phyloP scores from a whole-genome alignment of 176 grass and related monocot genomes.

The Oryza australiensis region DNA sequence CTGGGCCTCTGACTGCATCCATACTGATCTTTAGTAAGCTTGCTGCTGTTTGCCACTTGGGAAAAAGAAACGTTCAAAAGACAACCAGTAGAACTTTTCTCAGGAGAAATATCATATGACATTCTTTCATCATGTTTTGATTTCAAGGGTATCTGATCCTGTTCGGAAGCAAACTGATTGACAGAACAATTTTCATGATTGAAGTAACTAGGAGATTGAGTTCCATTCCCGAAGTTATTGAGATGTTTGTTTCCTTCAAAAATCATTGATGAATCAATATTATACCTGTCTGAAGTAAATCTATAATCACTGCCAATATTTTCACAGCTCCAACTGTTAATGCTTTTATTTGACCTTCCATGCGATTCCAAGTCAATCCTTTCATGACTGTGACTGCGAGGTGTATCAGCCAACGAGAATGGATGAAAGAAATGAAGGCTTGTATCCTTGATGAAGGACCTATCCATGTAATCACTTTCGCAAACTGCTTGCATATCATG shows the following conservation, averaged over 20 bases:
- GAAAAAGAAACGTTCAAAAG: conserved; percentile 27
- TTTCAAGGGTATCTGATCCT: conserved; percentile 44
- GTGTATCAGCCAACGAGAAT: conserved; percentile 37
- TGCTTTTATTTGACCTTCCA: conserved; percentile 29
- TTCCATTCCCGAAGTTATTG: conserved; percentile 24
- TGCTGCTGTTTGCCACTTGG: conserved; percentile 22
- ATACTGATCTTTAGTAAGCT: conserved; percentile 40
- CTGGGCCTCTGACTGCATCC: conserved; percentile 24
- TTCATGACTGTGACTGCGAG: conserved; percentile 32
- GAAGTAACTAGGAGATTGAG: conserved; percentile 29
- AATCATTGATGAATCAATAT: conserved; percentile 38
- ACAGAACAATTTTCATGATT: conserved; percentile 25
- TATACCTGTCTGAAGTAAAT: conserved; percentile 36
- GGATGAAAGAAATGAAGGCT: conserved; percentile 37
- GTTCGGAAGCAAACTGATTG: conserved; percentile 31
- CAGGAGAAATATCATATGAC: conserved; percentile 37
- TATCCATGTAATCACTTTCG: conserved; percentile 37
- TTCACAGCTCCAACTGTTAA: conserved; percentile 29
- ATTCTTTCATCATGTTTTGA: conserved; percentile 34
- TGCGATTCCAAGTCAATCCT: conserved; percentile 22
- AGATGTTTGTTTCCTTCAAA: conserved; percentile 43
- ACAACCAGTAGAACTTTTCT: conserved; percentile 32
- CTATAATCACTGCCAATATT: conserved; percentile 33
- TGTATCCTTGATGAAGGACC: conserved; percentile 34
- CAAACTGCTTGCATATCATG: conserved; percentile 34